Evolutionary conservation across 768 basidiomycete species (phyloP).

Genomic region (Termitomyces sp.): DNA sequence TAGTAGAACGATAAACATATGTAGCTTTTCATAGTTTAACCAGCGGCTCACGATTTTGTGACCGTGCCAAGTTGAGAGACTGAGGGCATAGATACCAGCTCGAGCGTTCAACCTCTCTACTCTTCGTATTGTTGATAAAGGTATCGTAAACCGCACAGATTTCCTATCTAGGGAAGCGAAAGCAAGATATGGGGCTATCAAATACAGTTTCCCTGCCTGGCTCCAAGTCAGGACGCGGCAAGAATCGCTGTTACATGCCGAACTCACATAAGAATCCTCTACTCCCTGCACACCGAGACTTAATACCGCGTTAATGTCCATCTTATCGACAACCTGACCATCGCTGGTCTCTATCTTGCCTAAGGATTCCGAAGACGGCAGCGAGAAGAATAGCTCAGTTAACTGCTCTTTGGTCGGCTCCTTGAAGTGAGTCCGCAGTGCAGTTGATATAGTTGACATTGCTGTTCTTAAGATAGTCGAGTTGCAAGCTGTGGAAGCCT

Average conservation of each 20-base stretch:
- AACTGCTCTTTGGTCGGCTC: conserved; percentile 88
- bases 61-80: conserved; percentile 89
- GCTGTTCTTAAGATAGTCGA: not conserved
- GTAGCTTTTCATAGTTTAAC: not conserved
- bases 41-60: conserved; percentile 75
- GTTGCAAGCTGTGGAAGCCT: not conserved
- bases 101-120: conserved; percentile 93
- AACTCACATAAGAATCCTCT: conserved; percentile 89
- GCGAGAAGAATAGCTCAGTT: conserved; percentile 81
- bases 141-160: conserved; percentile 86
- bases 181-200: conserved; percentile 85
- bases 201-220: conserved; percentile 85
- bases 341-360: conserved; percentile 19
- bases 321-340: conserved; percentile 48
- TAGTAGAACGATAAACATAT: conserved; percentile 20
- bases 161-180: conserved; percentile 90
- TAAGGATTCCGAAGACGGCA: conserved; percentile 43
- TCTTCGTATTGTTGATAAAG: conserved; percentile 85
- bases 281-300: conserved; percentile 72
- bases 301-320: conserved; percentile 88
- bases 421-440: conserved; percentile 78
- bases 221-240: conserved; percentile 3
- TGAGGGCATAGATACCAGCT: conserved; percentile 94
- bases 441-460: conserved; percentile 83
- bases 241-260: not conserved